Conservation (phyloP, 129 eudicot genomes). For the Tagetes erecta region DNA sequence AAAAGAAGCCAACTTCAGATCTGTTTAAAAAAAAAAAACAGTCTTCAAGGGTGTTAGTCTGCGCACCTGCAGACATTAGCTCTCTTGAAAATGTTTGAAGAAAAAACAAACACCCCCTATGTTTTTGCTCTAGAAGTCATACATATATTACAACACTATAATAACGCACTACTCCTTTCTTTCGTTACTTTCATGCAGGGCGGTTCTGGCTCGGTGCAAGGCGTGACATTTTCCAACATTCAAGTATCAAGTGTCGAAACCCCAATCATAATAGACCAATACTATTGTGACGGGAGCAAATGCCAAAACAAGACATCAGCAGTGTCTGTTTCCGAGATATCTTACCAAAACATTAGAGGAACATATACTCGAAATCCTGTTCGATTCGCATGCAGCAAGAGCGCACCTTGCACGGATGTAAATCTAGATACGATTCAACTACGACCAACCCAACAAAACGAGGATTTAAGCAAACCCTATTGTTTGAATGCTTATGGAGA, state of each 20-base stretch:
- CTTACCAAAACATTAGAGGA: conserved; percentile 63
- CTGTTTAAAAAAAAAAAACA: no score
- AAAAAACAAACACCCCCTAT: no score
- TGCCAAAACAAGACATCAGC: conserved; percentile 64
- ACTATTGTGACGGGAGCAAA: conserved; percentile 56
- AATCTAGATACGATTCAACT: conserved; percentile 51
- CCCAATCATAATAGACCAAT: conserved; percentile 77
- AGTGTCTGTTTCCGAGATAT: conserved; percentile 52
- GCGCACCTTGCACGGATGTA: conserved; percentile 58
- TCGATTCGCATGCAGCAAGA: conserved; percentile 63
- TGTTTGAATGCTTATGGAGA: conserved; percentile 57
- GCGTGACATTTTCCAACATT: conserved; percentile 61
- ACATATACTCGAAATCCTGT: conserved; percentile 60
- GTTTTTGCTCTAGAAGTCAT: no score
- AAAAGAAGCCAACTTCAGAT: no score
- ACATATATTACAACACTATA: no score
- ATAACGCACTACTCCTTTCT: no score
- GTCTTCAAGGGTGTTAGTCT: no score
- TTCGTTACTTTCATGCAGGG: conserved; percentile 38
- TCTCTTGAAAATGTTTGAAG: no score
- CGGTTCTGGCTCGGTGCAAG: conserved; percentile 80
- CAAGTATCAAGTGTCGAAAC: conserved; percentile 58
- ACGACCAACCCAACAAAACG: conserved; percentile 34
- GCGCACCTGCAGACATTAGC: no score
- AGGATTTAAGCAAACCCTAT: conserved; percentile 33